These are phyloP conservation scores for Saccharomyces jurei DNA, from an alignment of 805 yeast species.

Conservation along the genomic window DNA sequence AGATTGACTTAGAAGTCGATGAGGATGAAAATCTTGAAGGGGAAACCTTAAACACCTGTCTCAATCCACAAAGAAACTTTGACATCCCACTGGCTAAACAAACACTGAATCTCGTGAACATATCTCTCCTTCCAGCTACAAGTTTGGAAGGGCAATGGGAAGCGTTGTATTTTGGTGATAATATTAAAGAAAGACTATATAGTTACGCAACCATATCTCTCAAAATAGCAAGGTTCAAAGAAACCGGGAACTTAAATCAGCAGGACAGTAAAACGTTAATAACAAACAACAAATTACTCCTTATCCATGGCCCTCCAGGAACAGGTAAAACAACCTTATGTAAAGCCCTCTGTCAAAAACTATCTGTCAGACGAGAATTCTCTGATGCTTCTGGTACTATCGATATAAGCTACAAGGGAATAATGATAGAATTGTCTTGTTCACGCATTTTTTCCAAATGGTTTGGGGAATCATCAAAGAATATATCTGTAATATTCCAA, in stretches of 20 bases:
- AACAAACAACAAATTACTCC: conserved; percentile 22
- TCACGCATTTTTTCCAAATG: conserved; percentile 39
- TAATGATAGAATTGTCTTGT: conserved; percentile 37
- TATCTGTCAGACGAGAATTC: conserved; percentile 26
- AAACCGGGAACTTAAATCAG: conserved; percentile 1
- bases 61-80: not conserved
- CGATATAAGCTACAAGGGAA: conserved; percentile 15
- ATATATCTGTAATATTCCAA: conserved; percentile 32
- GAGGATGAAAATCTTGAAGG: conserved; percentile 8
- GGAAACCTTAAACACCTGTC: conserved; percentile 4
- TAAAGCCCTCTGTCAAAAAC: conserved; percentile 35
- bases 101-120: conserved; percentile 10
- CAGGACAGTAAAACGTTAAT: conserved; percentile 1
- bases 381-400: not conserved
- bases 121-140: conserved; percentile 26
- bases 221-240: conserved; percentile 16
- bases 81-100: conserved; percentile 13
- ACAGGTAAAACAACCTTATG: conserved; percentile 40
- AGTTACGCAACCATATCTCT: conserved; percentile 30
- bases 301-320: conserved; percentile 41
- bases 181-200: conserved; percentile 27
- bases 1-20: conserved; percentile 21
- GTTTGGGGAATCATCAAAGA: conserved; percentile 41
- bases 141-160: conserved; percentile 32
- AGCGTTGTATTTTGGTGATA: conserved; percentile 26